These are phyloP conservation scores for Oryza officinalis DNA, from an alignment of 176 grass and related monocot species.

Conservation along the genomic window DNA sequence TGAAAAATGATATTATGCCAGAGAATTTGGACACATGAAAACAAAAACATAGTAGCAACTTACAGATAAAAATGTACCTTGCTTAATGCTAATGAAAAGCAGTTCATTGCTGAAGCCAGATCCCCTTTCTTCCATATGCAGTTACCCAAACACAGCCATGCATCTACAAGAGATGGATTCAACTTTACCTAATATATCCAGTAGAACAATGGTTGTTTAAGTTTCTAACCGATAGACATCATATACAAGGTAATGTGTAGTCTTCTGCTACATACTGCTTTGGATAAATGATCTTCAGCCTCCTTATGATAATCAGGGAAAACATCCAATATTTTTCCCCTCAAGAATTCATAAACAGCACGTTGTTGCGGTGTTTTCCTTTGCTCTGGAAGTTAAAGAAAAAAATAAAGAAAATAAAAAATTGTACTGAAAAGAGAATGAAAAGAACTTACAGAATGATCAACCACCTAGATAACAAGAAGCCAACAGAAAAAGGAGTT, in stretches of 20 bases:
- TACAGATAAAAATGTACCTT: slow-evolving; percentile 67
- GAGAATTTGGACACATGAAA: slow-evolving; percentile 20
- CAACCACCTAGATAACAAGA: background rate
- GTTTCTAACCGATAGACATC: slow-evolving; percentile 14
- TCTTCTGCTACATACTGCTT: slow-evolving; percentile 71
- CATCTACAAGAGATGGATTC: slow-evolving; percentile 94
- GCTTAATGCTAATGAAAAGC: slow-evolving; percentile 70
- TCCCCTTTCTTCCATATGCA: slow-evolving; percentile 99
- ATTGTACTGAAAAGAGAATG: slow-evolving; percentile 5
- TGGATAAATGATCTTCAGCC: slow-evolving; percentile 98
- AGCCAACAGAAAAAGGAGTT: background rate
- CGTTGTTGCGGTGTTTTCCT: slow-evolving; percentile 74
- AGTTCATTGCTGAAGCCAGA: slow-evolving; percentile 80
- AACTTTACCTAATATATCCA: slow-evolving; percentile 84
- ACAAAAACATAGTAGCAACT: slow-evolving; percentile 10
- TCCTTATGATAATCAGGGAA: slow-evolving; percentile 91
- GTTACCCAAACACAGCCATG: slow-evolving; percentile 90
- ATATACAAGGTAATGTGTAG: slow-evolving; percentile 34
- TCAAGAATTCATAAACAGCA: slow-evolving; percentile 86
- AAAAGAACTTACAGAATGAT: background rate
- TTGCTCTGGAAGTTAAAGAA: slow-evolving; percentile 53
- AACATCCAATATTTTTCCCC: slow-evolving; percentile 85
- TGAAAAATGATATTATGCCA: slow-evolving; percentile 46
- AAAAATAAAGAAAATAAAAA: slow-evolving; percentile 34
- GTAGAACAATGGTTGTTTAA: slow-evolving; percentile 36